Conservation (phyloP, 768 basidiomycete genomes). For the Podaxis rugospora region DNA sequence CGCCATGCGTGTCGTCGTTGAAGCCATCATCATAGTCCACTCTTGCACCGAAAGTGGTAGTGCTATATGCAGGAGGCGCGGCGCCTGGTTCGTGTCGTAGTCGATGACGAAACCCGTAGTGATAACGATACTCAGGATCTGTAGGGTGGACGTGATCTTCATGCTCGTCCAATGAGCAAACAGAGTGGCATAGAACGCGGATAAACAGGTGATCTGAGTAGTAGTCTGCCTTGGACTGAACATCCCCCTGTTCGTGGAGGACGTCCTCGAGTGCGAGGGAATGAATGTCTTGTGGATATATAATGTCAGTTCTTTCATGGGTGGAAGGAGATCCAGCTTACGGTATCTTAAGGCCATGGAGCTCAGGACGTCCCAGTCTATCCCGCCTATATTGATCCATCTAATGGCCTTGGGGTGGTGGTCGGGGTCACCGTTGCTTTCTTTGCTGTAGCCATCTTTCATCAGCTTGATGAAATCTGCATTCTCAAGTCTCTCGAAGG, state of each 20-base stretch:
- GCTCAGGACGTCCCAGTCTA: constrained; percentile 62
- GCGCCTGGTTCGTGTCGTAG: not conserved
- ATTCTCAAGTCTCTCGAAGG: constrained; percentile 45
- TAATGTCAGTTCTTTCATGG: not conserved
- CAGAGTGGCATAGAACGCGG: constrained; percentile 48
- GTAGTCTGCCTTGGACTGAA: constrained; percentile 43
- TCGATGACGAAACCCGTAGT: not conserved
- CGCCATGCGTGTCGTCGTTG: not conserved
- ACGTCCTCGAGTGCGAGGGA: constrained; percentile 65
- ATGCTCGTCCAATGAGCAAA: constrained; percentile 16
- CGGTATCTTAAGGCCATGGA: constrained; percentile 54
- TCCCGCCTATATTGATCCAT: constrained; percentile 64
- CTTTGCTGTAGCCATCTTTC: constrained; percentile 17
- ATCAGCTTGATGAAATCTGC: constrained; percentile 44
- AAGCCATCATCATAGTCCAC: not conserved
- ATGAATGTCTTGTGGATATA: constrained; percentile 45
- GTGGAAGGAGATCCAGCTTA: constrained; percentile 21
- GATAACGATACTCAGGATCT: not conserved
- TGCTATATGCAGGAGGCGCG: not conserved
- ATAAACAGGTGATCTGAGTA: constrained; percentile 60
- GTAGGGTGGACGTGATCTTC: not conserved
- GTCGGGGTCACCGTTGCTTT: constrained; percentile 12
- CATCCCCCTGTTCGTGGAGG: constrained; percentile 48
- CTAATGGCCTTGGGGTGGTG: constrained; percentile 37
- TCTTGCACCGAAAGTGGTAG: not conserved